Conservation (phyloP, 1,284 basidiomycete genomes). For the Pseudozyma thailandica region DNA sequence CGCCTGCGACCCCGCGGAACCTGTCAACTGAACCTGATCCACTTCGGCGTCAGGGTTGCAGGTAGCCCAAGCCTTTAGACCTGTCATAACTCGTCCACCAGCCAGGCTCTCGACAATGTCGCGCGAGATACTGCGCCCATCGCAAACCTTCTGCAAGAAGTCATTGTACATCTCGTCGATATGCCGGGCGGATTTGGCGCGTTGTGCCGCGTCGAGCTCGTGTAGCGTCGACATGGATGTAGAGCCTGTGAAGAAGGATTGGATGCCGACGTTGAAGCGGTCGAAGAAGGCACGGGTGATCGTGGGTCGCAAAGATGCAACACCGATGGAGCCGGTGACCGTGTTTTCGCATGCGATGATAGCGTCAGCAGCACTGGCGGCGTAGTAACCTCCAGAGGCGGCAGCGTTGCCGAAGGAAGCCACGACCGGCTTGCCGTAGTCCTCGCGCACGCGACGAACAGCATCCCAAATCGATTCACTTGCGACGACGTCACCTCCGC, state of each 20-base stretch:
- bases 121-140: slow-evolving; percentile 67
- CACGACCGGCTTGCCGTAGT: slow-evolving; percentile 69
- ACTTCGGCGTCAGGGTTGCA: slow-evolving; percentile 51
- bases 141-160: slow-evolving; percentile 66
- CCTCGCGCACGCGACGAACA: slow-evolving; percentile 64
- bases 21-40: slow-evolving; percentile 19
- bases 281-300: slow-evolving; percentile 69
- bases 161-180: slow-evolving; percentile 69
- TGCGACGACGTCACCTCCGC: slow-evolving; percentile 70
- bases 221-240: slow-evolving; percentile 66
- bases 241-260: slow-evolving; percentile 69
- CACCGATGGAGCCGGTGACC: slow-evolving; percentile 69
- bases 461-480: slow-evolving; percentile 70
- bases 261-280: slow-evolving; percentile 67
- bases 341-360: slow-evolving; percentile 68
- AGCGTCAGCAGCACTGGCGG: slow-evolving; percentile 63
- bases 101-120: slow-evolving; percentile 68
- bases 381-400: slow-evolving; percentile 69
- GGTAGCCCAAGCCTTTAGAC: slow-evolving; percentile 67
- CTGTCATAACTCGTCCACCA: slow-evolving; percentile 70
- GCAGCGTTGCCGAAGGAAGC: slow-evolving; percentile 69
- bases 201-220: slow-evolving; percentile 62
- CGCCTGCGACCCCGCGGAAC: too few species aligned
- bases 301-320: slow-evolving; percentile 69
- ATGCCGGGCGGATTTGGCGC: slow-evolving; percentile 61